Conservation (phyloP, 1,139 yeast genomes). For the Waltiozyma sp. region DNA sequence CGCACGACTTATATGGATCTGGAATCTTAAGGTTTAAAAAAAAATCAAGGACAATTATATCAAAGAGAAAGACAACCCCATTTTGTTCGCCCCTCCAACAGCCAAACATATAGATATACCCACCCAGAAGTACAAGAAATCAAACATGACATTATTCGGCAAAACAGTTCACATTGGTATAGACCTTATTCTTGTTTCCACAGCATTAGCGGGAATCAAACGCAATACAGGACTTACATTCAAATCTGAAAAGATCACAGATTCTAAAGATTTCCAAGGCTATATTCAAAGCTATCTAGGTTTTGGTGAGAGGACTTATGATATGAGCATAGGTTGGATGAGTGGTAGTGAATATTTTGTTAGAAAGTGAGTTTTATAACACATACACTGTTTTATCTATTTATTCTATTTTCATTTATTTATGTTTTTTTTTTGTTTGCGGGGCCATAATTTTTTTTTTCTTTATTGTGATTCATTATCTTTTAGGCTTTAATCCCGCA, state of each 20-base stretch:
- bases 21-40: no score
- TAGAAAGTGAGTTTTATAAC: slow-evolving; percentile 29
- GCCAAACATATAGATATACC: no score
- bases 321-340: slow-evolving; percentile 60
- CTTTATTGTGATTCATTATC: no score
- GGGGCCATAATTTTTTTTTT: no score
- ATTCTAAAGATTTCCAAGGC: slow-evolving; percentile 41
- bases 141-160: slow-evolving; percentile 27
- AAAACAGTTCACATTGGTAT: slow-evolving; percentile 56
- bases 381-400: neutral
- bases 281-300: slow-evolving; percentile 62
- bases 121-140: no score
- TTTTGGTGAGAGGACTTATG: slow-evolving; percentile 78
- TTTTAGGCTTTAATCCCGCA: no score
- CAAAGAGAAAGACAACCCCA: no score
- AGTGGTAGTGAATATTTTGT: slow-evolving; percentile 66
- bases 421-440: no score
- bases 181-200: slow-evolving; percentile 69
- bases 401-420: no score
- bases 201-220: slow-evolving; percentile 82
- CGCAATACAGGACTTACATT: slow-evolving; percentile 75
- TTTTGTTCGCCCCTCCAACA: no score
- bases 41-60: no score
- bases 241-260: slow-evolving; percentile 24
- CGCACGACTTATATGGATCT: no score